phyloP scores from a whole-genome alignment of 176 grass and related monocot species.

The Thalia dealbata region DNA sequence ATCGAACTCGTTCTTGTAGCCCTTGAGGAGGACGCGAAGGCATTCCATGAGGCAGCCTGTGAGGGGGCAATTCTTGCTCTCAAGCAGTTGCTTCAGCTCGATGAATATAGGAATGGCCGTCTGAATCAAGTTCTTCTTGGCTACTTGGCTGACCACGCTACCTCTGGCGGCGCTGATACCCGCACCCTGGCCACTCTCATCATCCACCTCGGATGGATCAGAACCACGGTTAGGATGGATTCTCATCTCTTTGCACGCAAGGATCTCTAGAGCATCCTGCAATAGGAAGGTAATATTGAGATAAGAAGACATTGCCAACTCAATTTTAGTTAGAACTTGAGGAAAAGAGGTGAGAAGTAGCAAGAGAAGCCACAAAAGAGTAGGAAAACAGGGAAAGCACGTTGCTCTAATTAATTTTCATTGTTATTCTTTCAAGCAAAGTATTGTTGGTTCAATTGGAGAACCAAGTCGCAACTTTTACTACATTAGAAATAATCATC shows the following conservation, averaged over 20 bases:
- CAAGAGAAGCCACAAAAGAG: no score
- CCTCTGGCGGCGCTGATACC: constrained; percentile 48
- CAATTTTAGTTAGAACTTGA: no score
- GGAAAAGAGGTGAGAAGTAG: no score
- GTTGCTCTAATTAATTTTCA: no score
- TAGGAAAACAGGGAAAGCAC: no score
- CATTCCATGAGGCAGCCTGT: constrained; percentile 86
- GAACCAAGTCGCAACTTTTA: no score
- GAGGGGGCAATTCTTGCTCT: constrained; percentile 78
- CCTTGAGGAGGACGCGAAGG: constrained; percentile 61
- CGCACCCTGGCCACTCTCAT: constrained; percentile 38
- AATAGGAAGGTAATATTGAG: neutral
- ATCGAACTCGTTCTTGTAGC: constrained; percentile 90
- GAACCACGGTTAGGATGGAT: constrained; percentile 62
- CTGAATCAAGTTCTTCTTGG: constrained; percentile 95
- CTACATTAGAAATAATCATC: no score
- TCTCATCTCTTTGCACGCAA: constrained; percentile 94
- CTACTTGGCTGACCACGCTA: constrained; percentile 74
- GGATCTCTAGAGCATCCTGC: constrained; percentile 85
- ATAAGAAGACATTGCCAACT: no score
- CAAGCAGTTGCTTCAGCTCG: constrained; percentile 77
- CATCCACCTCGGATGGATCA: constrained; percentile 59
- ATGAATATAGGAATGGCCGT: constrained; percentile 85
- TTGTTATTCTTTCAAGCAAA: neutral
- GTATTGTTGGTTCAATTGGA: neutral